A percentile compares a stretch with the other conserved stretches of the same genome.
Evolutionary conservation across 345 rosid species (phyloP).

Genomic region (Sisymbrium altissimum): DNA sequence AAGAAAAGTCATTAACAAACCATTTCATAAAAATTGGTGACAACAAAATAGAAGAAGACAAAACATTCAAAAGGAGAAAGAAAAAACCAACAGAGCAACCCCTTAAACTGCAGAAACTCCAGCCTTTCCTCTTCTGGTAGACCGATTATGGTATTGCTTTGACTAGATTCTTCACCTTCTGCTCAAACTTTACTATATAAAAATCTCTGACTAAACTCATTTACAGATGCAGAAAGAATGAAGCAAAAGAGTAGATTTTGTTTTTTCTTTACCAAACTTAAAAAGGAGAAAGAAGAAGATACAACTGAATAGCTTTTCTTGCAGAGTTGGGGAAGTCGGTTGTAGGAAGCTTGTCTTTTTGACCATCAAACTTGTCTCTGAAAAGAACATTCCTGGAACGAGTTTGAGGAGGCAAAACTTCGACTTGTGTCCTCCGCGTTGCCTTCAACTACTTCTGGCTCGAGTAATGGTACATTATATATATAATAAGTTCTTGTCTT

Average conservation of each 20-base stretch:
- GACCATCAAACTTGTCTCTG: constrained; percentile 18
- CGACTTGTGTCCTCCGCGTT: constrained; percentile 9
- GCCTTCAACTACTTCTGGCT: constrained; percentile 15
- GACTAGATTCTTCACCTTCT: constrained; percentile 15
- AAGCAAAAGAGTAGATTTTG: background rate
- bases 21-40: background rate
- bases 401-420: constrained; percentile 10
- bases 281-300: constrained; percentile 16
- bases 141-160: background rate
- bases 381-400: constrained; percentile 9
- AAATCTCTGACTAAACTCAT: constrained; percentile 35
- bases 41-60: background rate
- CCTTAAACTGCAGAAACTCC: constrained; percentile 1
- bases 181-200: constrained; percentile 30
- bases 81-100: background rate
- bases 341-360: constrained; percentile 9
- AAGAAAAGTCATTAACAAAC: background rate
- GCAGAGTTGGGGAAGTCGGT: constrained; percentile 15
- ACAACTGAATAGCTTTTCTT: constrained; percentile 15
- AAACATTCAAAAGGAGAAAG: background rate
- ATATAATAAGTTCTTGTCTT: constrained; percentile 10
- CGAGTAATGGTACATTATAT: constrained; percentile 32
- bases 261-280: constrained; percentile 14
- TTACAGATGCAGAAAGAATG: constrained; percentile 26
- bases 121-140: constrained; percentile 28